Percentiles rank a stretch among this genome's conserved stretches.
Evolutionary conservation across 139 green algal genomes (phyloP).

Genomic region (Raphidocelis subcapitata): DNA sequence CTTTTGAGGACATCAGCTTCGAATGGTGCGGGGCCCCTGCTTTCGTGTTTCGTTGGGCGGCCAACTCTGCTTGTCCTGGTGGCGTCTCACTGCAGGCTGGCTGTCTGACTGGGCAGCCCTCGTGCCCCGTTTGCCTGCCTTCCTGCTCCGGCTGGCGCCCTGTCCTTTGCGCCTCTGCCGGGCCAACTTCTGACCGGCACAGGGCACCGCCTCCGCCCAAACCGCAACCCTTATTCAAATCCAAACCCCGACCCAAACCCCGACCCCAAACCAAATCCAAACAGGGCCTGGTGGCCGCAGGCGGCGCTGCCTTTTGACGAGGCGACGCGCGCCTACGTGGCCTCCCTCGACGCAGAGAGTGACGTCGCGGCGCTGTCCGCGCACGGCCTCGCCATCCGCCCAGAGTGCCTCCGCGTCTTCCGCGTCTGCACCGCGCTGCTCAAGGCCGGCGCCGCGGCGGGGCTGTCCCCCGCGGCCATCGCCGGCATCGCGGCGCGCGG

Average conservation of each 20-base stretch:
- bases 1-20: slow-evolving; percentile 61
- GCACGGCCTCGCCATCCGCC: slow-evolving; percentile 45
- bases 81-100: neutral
- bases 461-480: slow-evolving; percentile 47
- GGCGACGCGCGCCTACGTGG: slow-evolving; percentile 47
- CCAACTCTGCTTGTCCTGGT: slow-evolving; percentile 54
- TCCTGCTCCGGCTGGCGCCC: too few relatives aligned
- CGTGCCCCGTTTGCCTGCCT: too few relatives aligned
- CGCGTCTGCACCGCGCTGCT: slow-evolving; percentile 51
- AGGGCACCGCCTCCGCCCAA: too few relatives aligned
- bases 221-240: too few relatives aligned
- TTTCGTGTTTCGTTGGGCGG: too few relatives aligned
- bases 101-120: neutral
- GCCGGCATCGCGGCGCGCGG: slow-evolving; percentile 46
- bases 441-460: slow-evolving; percentile 38
- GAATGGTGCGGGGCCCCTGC: slow-evolving; percentile 50
- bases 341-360: slow-evolving; percentile 37
- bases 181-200: too few relatives aligned
- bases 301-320: slow-evolving; percentile 40
- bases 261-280: too few relatives aligned
- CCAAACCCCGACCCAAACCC: too few relatives aligned
- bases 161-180: too few relatives aligned
- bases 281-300: slow-evolving; percentile 47
- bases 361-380: slow-evolving; percentile 46
- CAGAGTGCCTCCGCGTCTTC: slow-evolving; percentile 57